Base-by-base conservation (phyloP, 495 filamentous ascomycete species). In the Neurospora sp. region DNA sequence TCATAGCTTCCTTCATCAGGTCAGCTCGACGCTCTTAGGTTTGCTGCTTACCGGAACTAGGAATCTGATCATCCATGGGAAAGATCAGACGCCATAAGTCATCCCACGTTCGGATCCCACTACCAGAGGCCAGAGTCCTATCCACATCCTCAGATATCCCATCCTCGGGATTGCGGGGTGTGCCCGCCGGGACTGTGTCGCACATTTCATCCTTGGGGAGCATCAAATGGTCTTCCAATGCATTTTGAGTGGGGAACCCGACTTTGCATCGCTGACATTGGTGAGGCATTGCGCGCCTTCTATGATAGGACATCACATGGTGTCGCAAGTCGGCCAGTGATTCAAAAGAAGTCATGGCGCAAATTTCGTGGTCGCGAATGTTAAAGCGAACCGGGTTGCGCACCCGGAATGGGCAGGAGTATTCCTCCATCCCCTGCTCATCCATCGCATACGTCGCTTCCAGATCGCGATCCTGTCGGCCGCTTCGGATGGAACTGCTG, bases 341-440 rank as follows among this genome's bases (percentile, higher is more conserved):
- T 7, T 20, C 16, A 37, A 80, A 81, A 2, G 76, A 70, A 5
- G 46, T 75, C n/a, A 71, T 76, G 46, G 81, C 82, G 42, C 82
- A 83, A 18, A 40, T 12, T 31, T 81, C 76, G 18, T 82, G 76
- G 10, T 82, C 81, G 5, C 81, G 76, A 44, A 83, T 74, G 40
- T 82, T 83, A 71, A 82, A 83, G 39, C 80, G 73, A n/a, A 71
- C 73, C 5, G 82, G 82, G 70, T 83, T 82, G n/a, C 82, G 81
- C 66, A 78, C 80, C 72, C 82, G 79, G 70, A 80, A 83, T 23
- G 82, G 82, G 42, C 82, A 83, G 0, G 78, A 75, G 69, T 79
- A 81, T 31, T 35, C 31, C 7, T 66, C 27, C 23, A 18, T 2
- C 27, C 54, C 54, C 7, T 31, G 54, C 27, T 35, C 54, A 1